Percentiles rank a stretch among this genome's conserved stretches.
Conservation (phyloP, 192 early-diverging fungal genomes). For the Chytriomyces hyalinus region DNA sequence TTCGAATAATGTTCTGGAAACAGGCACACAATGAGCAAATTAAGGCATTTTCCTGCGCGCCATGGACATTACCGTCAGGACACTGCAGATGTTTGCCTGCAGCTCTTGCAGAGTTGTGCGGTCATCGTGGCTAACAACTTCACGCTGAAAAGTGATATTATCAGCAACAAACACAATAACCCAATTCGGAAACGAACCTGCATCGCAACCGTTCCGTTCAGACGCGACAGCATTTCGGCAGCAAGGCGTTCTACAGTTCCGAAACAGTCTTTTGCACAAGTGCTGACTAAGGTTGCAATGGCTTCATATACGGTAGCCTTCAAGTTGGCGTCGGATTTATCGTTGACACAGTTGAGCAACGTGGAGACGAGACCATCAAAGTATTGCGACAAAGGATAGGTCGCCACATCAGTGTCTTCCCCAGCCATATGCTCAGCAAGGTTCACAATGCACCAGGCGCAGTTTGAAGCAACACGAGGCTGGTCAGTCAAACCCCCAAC, state of each 20-base stretch:
- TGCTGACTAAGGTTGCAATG: slow-evolving; percentile 78
- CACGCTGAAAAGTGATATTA: slow-evolving; percentile 51
- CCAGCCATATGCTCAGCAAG: slow-evolving; percentile 81
- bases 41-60: background rate
- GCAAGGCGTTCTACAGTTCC: slow-evolving; percentile 77
- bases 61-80: slow-evolving; percentile 70
- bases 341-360: slow-evolving; percentile 51
- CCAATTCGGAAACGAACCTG: slow-evolving; percentile 42
- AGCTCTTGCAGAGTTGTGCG: slow-evolving; percentile 79
- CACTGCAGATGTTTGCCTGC: slow-evolving; percentile 91
- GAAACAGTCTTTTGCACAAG: slow-evolving; percentile 70
- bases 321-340: slow-evolving; percentile 78
- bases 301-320: slow-evolving; percentile 94
- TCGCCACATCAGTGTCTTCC: slow-evolving; percentile 59
- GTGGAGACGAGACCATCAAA: slow-evolving; percentile 83
- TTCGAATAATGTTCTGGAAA: slow-evolving; percentile 74
- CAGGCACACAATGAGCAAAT: background rate
- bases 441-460: slow-evolving; percentile 95
- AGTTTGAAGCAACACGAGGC: slow-evolving; percentile 90
- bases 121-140: slow-evolving; percentile 86
- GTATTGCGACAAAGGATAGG: slow-evolving; percentile 79
- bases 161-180: slow-evolving; percentile 15
- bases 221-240: slow-evolving; percentile 74
- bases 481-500: slow-evolving; percentile 83
- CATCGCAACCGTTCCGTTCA: slow-evolving; percentile 74